phyloP scores from a whole-genome alignment of 768 basidiomycete species.

The Lentinus brumalis region DNA sequence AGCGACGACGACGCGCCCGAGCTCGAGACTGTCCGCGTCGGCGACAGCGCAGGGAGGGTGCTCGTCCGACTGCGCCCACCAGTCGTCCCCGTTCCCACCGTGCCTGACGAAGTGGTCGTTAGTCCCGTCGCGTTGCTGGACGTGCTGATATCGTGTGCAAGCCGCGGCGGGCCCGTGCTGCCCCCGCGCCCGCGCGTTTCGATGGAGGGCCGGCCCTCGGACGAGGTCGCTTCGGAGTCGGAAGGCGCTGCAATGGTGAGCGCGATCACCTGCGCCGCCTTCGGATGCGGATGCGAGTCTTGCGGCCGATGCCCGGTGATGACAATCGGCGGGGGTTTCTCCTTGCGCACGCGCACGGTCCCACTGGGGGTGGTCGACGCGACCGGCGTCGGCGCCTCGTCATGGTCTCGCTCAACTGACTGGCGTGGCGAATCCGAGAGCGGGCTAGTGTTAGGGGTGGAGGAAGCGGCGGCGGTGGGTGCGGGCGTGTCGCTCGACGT shows the following conservation, averaged over 20 bases:
- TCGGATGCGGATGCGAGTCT: background rate
- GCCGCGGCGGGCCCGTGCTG: background rate
- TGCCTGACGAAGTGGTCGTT: too few species aligned
- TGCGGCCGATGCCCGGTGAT: constrained; percentile 10
- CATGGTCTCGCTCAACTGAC: background rate
- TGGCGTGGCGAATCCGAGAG: background rate
- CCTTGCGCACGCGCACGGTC: constrained; percentile 15
- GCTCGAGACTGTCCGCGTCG: constrained; percentile 26
- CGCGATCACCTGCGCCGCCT: constrained; percentile 1
- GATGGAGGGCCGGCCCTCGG: constrained; percentile 1
- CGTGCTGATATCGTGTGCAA: constrained; percentile 5
- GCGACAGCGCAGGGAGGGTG: constrained; percentile 28
- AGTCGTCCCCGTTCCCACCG: too few species aligned
- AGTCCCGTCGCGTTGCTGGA: background rate
- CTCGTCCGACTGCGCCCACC: background rate
- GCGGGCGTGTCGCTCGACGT: constrained; percentile 6
- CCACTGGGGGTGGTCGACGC: constrained; percentile 9
- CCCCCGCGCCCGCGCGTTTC: constrained; percentile 4
- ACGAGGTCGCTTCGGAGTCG: constrained; percentile 1
- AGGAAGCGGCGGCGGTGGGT: background rate
- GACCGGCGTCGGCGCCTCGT: background rate
- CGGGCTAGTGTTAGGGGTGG: background rate
- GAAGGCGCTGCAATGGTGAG: constrained; percentile 5
- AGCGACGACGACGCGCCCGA: constrained; percentile 21
- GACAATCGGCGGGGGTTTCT: constrained; percentile 21